phyloP scores from a whole-genome alignment of 2,329 filamentous ascomycete genomes.

The Harringtonia lauricola region DNA sequence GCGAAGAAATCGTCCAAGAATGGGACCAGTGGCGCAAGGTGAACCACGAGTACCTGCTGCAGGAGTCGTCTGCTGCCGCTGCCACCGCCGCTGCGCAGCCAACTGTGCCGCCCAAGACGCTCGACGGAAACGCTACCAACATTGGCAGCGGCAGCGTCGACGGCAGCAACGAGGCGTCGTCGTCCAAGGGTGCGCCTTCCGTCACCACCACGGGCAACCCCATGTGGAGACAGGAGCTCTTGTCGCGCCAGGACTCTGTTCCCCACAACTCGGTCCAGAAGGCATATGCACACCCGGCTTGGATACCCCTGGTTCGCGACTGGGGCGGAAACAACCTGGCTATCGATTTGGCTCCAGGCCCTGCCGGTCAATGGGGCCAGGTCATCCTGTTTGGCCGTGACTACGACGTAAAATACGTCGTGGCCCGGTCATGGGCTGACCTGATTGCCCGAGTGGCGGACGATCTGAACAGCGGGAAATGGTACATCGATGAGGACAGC shows the following conservation, averaged over 20 bases:
- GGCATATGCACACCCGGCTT: slow-evolving; percentile 83
- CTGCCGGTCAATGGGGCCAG: slow-evolving; percentile 87
- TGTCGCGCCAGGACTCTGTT: slow-evolving; percentile 76
- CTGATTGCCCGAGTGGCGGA: slow-evolving; percentile 84
- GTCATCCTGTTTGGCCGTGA: slow-evolving; percentile 94
- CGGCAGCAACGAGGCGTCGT: slow-evolving; percentile 49
- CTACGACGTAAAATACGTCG: slow-evolving; percentile 96
- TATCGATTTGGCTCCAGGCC: slow-evolving; percentile 83
- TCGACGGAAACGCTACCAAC: slow-evolving; percentile 20
- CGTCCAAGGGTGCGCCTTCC: slow-evolving; percentile 45
- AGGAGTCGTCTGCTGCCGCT: slow-evolving; percentile 44
- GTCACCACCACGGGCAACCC: slow-evolving; percentile 34
- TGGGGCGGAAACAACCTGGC: slow-evolving; percentile 99
- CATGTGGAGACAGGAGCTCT: slow-evolving; percentile 76
- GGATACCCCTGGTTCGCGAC: slow-evolving; percentile 92
- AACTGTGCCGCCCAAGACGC: slow-evolving; percentile 38
- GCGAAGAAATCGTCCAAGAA: slow-evolving; percentile 95
- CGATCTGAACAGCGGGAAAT: slow-evolving; percentile 81
- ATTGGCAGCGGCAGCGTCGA: slow-evolving; percentile 45
- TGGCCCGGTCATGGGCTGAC: slow-evolving; percentile 82
- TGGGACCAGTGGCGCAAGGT: slow-evolving; percentile 95
- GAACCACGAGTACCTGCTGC: slow-evolving; percentile 74
- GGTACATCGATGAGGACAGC: slow-evolving; percentile 84
- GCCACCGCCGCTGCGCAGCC: slow-evolving; percentile 61
- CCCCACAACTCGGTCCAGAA: slow-evolving; percentile 81